phyloP scores from a whole-genome alignment of 495 filamentous ascomycete genomes.

The Neurospora terricola region DNA sequence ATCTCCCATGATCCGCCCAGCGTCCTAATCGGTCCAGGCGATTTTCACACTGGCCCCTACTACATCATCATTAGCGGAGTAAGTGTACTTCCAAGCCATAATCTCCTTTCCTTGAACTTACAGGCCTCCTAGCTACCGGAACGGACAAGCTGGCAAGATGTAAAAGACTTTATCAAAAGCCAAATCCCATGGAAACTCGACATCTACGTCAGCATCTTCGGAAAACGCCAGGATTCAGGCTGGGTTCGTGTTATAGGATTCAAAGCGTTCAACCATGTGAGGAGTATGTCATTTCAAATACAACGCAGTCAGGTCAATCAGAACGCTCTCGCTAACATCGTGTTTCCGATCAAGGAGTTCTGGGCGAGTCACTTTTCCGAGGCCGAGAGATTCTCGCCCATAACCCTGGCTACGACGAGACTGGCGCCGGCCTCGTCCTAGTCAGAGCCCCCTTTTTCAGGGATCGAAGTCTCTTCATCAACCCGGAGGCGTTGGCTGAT shows the following conservation, averaged over 20 bases:
- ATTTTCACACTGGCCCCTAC: constrained; percentile 1
- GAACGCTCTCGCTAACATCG: neutral
- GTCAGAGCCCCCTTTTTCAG: constrained; percentile 2
- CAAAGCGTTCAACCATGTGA: neutral
- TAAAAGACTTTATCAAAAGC: constrained; percentile 4
- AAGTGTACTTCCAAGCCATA: neutral
- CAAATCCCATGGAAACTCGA: constrained; percentile 1
- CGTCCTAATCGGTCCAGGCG: neutral
- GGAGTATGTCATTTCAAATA: neutral
- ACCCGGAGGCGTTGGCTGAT: neutral
- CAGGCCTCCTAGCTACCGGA: neutral
- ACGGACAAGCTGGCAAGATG: neutral
- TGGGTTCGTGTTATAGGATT: constrained; percentile 10
- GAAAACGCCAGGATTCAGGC: neutral
- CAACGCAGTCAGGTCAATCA: too few species aligned
- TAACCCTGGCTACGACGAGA: neutral
- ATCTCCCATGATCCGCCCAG: neutral
- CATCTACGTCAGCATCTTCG: neutral
- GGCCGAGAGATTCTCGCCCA: constrained; percentile 1
- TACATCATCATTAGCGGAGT: constrained; percentile 5
- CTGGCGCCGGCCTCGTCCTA: neutral
- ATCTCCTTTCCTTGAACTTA: neutral
- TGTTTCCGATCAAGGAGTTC: neutral
- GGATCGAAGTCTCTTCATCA: neutral
- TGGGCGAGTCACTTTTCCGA: neutral